phyloP scores from a whole-genome alignment of 495 filamentous ascomycete species.

The Podospora australis region DNA sequence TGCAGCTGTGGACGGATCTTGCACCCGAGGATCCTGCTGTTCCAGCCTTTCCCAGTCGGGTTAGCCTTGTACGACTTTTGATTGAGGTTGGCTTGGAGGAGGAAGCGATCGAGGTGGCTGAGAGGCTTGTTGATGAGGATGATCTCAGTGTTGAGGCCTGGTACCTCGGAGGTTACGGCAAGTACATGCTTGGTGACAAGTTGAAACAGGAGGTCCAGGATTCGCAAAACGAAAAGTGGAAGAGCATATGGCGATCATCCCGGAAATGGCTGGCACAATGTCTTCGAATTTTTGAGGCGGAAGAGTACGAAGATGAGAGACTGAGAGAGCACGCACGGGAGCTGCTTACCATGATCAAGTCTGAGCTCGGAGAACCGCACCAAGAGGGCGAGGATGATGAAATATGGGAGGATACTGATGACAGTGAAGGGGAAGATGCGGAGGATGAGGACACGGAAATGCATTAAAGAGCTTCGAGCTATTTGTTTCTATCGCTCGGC shows the following conservation, averaged over 20 bases:
- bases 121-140: constrained; percentile 76
- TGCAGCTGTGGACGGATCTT: constrained; percentile 72
- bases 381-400: constrained; percentile 48
- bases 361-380: constrained; percentile 47
- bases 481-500: background rate
- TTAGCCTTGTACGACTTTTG: constrained; percentile 75
- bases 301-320: constrained; percentile 67
- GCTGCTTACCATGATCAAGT: constrained; percentile 48
- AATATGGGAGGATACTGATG: constrained; percentile 24
- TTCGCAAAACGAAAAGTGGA: constrained; percentile 36
- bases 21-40: constrained; percentile 57
- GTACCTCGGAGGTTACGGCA: constrained; percentile 94
- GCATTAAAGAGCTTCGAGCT: background rate
- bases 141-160: constrained; percentile 91
- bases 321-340: constrained; percentile 61
- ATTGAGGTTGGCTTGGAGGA: constrained; percentile 86
- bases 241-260: constrained; percentile 48
- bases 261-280: constrained; percentile 56
- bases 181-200: constrained; percentile 72
- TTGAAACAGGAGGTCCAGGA: constrained; percentile 33
- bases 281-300: constrained; percentile 51
- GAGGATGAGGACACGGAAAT: constrained; percentile 27
- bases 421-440: constrained; percentile 29
- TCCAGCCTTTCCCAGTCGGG: constrained; percentile 75
- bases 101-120: constrained; percentile 76